Base-by-base conservation (phyloP, 257 asterid genomes). In the Gentiana straminea region DNA sequence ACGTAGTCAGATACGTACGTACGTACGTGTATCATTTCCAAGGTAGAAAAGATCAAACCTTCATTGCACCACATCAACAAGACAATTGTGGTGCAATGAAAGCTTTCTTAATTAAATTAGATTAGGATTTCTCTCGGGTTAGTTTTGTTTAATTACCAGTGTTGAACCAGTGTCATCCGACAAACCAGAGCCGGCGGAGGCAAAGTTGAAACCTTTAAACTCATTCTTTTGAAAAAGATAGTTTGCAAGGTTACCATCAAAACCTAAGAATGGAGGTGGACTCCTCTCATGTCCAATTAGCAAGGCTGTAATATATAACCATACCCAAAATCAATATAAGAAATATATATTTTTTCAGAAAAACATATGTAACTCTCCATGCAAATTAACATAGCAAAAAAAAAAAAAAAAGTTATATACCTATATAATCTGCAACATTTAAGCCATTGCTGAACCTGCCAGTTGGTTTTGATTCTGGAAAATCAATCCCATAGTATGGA, bases 361-460 rank as follows among this genome's bases (percentile, higher is more conserved):
- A 13, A 8, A 53, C 50, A 44, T 13, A 47, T 35, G 24, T 24
- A 24, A 24, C 24, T 24, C 24, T 24, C 24, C 24, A 13, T 54
- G 5, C 11, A 47, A 38, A 8, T 8, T 37, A 12, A 24, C 24
- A 24, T 24, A 71, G 79, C 24, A 24, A 24, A 24, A 24, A 24
- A 24, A 24, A 15, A 15, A 24, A 24, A 24, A 24, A 24, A 24
- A 24, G 24, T 24, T 24, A 24, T 24, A 24, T 35, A 79, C 85
- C 90, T 33, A 83, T 77, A 34, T 62, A 72, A 71, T 84, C 90
- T 49, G 94, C 94, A 57, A 78, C 77, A 63, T 83, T 86, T 53
- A 79, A 72, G 61, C 88, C 94, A 49, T 86, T 83, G 77, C 95
- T 83, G 68, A 83, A 86, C 80, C 95, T 77, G 47, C 95, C 95